Percentiles rank a stretch among this genome's conserved stretches.
Conservation (phyloP, 345 rosid genomes). For the Camelina neglecta region DNA sequence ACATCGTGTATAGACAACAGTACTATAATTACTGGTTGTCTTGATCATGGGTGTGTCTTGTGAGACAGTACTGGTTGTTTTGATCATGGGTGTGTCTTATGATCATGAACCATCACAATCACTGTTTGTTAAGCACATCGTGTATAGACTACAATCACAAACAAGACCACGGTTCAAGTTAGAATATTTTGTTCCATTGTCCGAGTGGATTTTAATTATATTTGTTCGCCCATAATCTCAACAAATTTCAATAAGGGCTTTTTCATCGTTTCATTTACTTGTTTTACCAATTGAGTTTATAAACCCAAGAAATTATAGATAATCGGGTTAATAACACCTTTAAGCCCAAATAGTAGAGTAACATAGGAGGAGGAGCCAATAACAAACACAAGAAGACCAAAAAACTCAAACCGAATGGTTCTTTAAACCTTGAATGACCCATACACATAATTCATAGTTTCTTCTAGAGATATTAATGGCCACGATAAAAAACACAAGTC, state of each 20-base stretch:
- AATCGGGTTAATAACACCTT: background rate
- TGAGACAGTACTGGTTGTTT: background rate
- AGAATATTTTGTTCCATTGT: background rate
- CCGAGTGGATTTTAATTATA: background rate
- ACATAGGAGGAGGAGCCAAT: background rate
- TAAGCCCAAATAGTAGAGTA: background rate
- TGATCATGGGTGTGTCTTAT: background rate
- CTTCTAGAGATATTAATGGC: conserved; percentile 11
- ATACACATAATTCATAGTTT: conserved; percentile 18
- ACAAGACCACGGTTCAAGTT: background rate
- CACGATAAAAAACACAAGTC: conserved; percentile 29
- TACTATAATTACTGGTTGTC: too few relatives aligned
- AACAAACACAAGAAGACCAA: conserved; percentile 21
- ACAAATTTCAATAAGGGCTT: background rate
- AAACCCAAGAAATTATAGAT: background rate
- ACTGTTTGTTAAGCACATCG: background rate
- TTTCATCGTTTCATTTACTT: background rate
- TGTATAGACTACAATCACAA: background rate
- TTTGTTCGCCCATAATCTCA: background rate
- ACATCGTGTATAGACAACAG: too few relatives aligned
- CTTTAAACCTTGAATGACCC: conserved; percentile 19
- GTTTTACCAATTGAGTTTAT: too few relatives aligned
- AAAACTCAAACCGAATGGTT: background rate
- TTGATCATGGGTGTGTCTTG: too few relatives aligned
- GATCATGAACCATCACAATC: background rate